phyloP scores from a whole-genome alignment of 2,329 filamentous ascomycete species.

The Colletotrichum sp. region DNA sequence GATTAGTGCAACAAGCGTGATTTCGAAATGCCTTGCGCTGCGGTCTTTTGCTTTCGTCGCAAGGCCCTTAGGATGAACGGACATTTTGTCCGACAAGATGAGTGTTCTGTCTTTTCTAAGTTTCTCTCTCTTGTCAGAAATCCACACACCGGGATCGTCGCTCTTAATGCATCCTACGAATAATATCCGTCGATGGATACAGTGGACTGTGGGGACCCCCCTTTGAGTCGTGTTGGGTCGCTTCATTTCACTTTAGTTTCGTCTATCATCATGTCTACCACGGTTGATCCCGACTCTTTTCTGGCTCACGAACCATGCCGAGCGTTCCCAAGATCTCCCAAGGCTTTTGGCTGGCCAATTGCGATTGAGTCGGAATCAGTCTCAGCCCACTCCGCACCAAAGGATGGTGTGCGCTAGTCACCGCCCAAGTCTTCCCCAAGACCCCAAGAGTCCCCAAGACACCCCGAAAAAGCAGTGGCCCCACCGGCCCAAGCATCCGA shows the following conservation, averaged over 20 bases:
- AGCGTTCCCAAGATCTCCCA: neutral
- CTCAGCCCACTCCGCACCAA: neutral
- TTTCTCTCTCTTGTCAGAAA: neutral
- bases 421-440: slow-evolving; percentile 1
- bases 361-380: neutral
- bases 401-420: neutral
- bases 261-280: neutral
- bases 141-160: neutral
- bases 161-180: neutral
- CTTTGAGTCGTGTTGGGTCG: neutral
- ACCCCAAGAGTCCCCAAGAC: slow-evolving; percentile 4
- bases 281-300: neutral
- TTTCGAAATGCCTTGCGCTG: neutral
- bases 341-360: neutral
- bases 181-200: neutral
- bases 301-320: neutral
- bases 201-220: neutral
- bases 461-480: neutral
- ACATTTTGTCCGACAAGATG: neutral
- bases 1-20: neutral
- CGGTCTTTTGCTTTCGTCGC: neutral
- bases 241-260: neutral
- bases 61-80: neutral
- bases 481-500: neutral
- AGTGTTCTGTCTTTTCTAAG: neutral